Base-by-base conservation (phyloP, 768 basidiomycete species). In the Pseudohyphozyma bogoriensis region DNA sequence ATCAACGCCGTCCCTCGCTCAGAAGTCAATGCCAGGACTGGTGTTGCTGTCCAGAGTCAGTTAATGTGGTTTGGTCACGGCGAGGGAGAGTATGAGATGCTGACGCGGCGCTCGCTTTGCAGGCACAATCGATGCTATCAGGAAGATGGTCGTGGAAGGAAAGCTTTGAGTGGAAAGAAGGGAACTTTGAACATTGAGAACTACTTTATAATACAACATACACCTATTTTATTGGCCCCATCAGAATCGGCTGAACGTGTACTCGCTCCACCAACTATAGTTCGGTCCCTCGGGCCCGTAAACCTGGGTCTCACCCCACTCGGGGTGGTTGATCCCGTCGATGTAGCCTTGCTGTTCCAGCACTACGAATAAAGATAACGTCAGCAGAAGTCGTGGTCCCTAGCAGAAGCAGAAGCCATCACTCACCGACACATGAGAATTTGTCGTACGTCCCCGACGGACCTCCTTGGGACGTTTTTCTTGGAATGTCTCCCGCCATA, bases 11-110 rank as follows among this genome's bases (percentile, higher is more conserved):
- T 8, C 20, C 32, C 26, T 24, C 11, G 31, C 28, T 13, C 50
- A 29, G 65, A 57, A 24, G 26, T 49, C 11, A 66, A 66, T 31
- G 51, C 47, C 24, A 44, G 28, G 39, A 44, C 60, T 29, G 61
- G 60, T 6, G 42, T 47, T 13, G 51, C 49, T 3, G 59, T 66
- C 26, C 55, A 60, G 33, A 24, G 29, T 4, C n/a, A n/a, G n/a
- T n/a, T n/a, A n/a, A n/a, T n/a, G n/a, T n/a, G n/a, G n/a, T n/a
- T n/a, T n/a, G n/a, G n/a, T n/a, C n/a, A n/a, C n/a, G n/a, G n/a
- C n/a, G n/a, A n/a, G n/a, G n/a, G n/a, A n/a, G n/a, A n/a, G n/a
- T n/a, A n/a, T n/a, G n/a, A n/a, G n/a, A n/a, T n/a, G n/a, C n/a
- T n/a, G n/a, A n/a, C n/a, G n/a, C n/a, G n/a, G n/a, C n/a, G n/a